Base-by-base conservation (phyloP, 2,329 filamentous ascomycete species). In the Cladophialophora bantiana region DNA sequence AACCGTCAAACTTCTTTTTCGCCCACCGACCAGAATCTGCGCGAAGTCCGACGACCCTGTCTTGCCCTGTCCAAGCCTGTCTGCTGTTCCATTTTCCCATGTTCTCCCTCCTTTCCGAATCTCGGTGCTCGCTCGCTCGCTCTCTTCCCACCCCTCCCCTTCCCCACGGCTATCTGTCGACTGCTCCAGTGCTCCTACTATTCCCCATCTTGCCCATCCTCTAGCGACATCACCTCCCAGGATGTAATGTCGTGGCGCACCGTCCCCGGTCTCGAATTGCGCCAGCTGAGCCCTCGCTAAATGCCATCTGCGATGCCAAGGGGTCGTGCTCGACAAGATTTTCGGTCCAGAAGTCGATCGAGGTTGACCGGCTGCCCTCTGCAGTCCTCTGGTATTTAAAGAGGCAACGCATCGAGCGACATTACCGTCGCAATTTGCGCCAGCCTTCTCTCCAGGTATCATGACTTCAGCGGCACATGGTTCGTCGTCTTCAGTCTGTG, bases 91-190 rank as follows among this genome's bases (percentile, higher is more conserved):
- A 34, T 55, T 34, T 55, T 61, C 34, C 38, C 34, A 48, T 64
- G 20, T 32, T 35, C 12, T 38, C 52, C 54, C 38, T 38, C 48
- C 52, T 38, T 36, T 60, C 64, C 67, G 67, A 69, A 67, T 69
- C 50, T 69, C 67, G 67, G 64, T 69, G 60, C 63, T 65, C 67
- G 58, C 48, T 32, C 48, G 36, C 53, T 42, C 13, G 31, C 55
- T 64, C 38, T 31, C 48, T 50, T 62, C 55, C 48, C 38, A 57
- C 20, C 45, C 9, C 45, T 45, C 34, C 35, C 18, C 15, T 7
- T 42, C 26, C 36, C 55, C 38, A 62, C 54, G 34, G 38, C 53
- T 58, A 32, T 56, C 34, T 58, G 32, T 59, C 31, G 38, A 32
- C 18, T 59, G 52, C 34, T 35, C 31, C 13, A 32, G 32, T 59